Evolutionary conservation across 2,329 filamentous ascomycete genomes (phyloP).

Genomic region (Alternaria sp.): DNA sequence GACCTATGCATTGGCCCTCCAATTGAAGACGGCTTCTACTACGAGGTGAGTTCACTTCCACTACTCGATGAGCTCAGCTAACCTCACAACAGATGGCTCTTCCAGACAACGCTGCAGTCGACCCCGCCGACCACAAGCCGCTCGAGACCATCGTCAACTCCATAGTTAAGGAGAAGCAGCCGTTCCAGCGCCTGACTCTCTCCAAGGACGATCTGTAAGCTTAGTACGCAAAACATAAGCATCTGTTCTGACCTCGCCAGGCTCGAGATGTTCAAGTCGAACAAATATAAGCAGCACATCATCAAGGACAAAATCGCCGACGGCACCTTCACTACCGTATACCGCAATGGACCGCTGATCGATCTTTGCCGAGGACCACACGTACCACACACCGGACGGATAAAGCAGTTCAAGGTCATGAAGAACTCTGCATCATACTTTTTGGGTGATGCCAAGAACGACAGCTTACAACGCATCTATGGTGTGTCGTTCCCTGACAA

Average conservation of each 20-base stretch:
- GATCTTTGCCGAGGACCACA: conserved; percentile 96
- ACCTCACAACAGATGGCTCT: conserved; percentile 70
- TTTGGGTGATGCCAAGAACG: conserved; percentile 90
- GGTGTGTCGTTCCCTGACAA: conserved; percentile 98
- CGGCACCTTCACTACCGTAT: conserved; percentile 90
- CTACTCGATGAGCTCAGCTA: conserved; percentile 4
- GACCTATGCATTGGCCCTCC: conserved; percentile 93
- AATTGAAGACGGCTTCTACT: conserved; percentile 93
- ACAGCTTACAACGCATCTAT: conserved; percentile 95
- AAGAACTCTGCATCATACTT: conserved; percentile 90
- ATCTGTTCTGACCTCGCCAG: conserved; percentile 19
- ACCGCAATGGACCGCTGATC: conserved; percentile 90
- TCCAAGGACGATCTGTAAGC: conserved; percentile 80
- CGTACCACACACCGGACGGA: conserved; percentile 89
- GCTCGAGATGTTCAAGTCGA: conserved; percentile 95
- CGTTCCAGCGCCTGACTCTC: conserved; percentile 87
- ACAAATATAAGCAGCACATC: conserved; percentile 98
- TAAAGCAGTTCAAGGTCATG: conserved; percentile 94
- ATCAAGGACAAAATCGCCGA: conserved; percentile 92
- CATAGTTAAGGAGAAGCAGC: conserved; percentile 96
- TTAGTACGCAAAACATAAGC: background rate
- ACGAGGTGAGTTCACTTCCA: conserved; percentile 63
- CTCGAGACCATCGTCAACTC: conserved; percentile 81
- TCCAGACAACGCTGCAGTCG: conserved; percentile 74
- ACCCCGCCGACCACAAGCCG: conserved; percentile 80